Evolutionary conservation across 2,329 filamentous ascomycete genomes (phyloP), one percentile per base, ranked within the genome.

Genomic region (Fusarium udum): DNA sequence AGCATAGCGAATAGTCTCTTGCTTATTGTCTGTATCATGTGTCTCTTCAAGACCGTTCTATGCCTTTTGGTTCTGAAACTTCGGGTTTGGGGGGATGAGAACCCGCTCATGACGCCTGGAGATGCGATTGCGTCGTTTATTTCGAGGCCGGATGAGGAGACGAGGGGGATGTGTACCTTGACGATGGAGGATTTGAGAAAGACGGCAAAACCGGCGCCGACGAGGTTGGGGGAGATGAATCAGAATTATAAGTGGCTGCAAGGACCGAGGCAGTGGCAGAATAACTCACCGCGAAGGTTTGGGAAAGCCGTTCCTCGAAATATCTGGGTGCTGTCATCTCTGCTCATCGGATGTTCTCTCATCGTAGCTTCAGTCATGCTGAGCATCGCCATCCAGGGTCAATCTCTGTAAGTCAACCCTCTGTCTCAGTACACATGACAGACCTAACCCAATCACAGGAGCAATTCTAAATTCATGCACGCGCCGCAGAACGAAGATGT

Each of bases 81-180:
- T 18, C 46, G 73, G 2, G 62, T 67, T 7, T 75, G 72, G 72
- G 69, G 64, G 0, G 3, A 45, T 0, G 67, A 75, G 2, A 39
- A 67, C 5, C 73, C 73, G 28, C 48, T 75, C 0, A 65, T 75
- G 59, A 75, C 73, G 1, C 64, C 71, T 0, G 73, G 73, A 20
- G 73, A 75, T 46, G 73, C 73, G 1, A 71, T 75, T 2, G 69
- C 71, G 22, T 75, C 73, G 5, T 75, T 75, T 8, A 65, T 75
- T 1, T 39, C 59, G 2, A 73, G 12, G 0, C 69, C 67, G 1
- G 67, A 73, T 36, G 48, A 73, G 4, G 64, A 73, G 43, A 75
- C 73, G 9, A 63, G 34, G 6, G 70, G 57, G 0, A 75, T 75
- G 72, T 75, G 72, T 28, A 61, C 64, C 0, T 18, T 74, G 10